Evolutionary conservation across 2,329 filamentous ascomycete species (phyloP), one percentile per base, ranked within the genome.

Genomic region (Alternaria sp.): DNA sequence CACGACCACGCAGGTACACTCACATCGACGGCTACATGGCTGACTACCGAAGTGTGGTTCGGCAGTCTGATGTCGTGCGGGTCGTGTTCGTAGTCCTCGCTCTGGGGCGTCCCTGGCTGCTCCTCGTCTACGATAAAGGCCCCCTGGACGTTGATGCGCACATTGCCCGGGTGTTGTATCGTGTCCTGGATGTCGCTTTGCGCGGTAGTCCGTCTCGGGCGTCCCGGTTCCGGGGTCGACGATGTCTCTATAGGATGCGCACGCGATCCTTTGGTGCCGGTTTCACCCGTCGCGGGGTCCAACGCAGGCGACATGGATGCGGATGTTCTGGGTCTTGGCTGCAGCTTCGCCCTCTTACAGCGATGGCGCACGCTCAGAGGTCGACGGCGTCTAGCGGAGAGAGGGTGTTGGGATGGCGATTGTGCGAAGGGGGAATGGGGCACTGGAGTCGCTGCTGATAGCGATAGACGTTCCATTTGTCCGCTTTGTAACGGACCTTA

Each of bases 11-110:
- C 30, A 47, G 23, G 32, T 47, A 46, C 28, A 85, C 91, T 81
- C 86, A 96, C 93, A 86, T 99, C 96, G 64, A 97, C 91, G 57
- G 96, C 96, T 72, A 99, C 93, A 84, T 99, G 96, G 83, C 93
- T 97, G 70, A 99, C 95, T 9, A 97, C 90, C 11, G 92, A 91
- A 12, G 93, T 97, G 81, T 99, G 96, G 80, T 98, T 96, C 26
- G 96, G 96, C 63, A 99, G 84, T n/a, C 96, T 87, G 73, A 99
- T 99, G 78, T 97, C 96, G 77, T 93, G 93, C 61, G 92, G 93
- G 79, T 96, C 93, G 79, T 90, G 87, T 68, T 88, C 84, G 60
- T 88, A 85, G 23, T 86, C 85, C 50, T 88, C 85, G 65, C 78
- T 80, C 57, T 71, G 71, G 26, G 59, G 88, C 82, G 52, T 88